Conservation (phyloP, 179 eudicot species). For the Spinacia oleracea region DNA sequence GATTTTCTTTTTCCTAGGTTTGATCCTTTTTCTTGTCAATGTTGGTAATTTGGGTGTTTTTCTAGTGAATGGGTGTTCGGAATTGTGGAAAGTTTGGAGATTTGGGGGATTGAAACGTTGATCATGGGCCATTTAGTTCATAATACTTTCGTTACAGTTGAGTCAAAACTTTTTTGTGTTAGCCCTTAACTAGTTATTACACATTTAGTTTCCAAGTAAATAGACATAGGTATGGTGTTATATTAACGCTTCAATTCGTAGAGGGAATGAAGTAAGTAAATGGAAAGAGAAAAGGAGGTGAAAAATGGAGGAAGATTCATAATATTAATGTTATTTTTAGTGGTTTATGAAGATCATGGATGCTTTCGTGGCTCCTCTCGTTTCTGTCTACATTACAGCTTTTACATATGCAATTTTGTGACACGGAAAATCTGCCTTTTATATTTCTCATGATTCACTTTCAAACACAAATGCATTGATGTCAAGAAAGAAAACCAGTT, state of each 20-base stretch:
- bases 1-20: neutral
- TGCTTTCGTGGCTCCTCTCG: neutral
- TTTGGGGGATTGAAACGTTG: neutral
- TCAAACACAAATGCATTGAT: neutral
- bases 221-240: neutral
- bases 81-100: neutral
- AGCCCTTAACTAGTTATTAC: neutral
- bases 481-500: neutral
- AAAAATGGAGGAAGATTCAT: neutral
- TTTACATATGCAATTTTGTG: no score
- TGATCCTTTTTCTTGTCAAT: neutral
- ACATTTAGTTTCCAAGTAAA: neutral
- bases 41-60: neutral
- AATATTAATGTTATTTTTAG: no score
- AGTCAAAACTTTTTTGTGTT: constrained; percentile 2
- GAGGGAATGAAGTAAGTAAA: neutral
- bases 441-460: neutral
- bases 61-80: neutral
- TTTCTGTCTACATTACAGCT: neutral
- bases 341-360: neutral
- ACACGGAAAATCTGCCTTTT: neutral
- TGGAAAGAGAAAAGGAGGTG: neutral
- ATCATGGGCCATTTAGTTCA: neutral
- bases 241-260: neutral
- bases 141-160: neutral